These are phyloP conservation scores for Galerina sulciceps DNA, from an alignment of 768 basidiomycete species.

Conservation along the genomic window DNA sequence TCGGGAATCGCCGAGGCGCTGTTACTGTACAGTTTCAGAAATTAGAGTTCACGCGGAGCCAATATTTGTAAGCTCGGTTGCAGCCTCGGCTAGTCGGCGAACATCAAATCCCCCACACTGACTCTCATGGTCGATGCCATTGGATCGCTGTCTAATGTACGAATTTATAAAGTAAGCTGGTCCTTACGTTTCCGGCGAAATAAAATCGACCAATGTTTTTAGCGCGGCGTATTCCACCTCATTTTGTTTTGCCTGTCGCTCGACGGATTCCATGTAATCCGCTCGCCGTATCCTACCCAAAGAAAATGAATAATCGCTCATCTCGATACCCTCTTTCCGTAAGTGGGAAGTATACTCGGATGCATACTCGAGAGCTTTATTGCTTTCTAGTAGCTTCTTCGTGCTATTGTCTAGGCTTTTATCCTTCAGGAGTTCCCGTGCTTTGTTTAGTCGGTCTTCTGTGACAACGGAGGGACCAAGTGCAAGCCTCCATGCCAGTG, in stretches of 20 bases:
- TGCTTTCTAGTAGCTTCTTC: conserved; percentile 11
- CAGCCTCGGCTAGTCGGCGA: too few species aligned
- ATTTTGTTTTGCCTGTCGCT: conserved; percentile 17
- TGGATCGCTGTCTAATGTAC: too few species aligned
- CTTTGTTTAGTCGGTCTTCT: conserved; percentile 24
- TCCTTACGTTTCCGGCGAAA: conserved; percentile 9
- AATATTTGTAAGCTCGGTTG: background rate
- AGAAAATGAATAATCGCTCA: conserved; percentile 8
- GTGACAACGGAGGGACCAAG: conserved; percentile 27
- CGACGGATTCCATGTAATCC: conserved; percentile 24
- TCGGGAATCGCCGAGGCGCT: conserved; percentile 39
- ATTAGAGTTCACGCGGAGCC: conserved; percentile 31
- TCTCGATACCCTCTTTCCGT: conserved; percentile 8
- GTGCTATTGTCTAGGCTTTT: conserved; percentile 6
- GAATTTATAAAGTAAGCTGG: background rate
- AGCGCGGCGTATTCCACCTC: conserved; percentile 17
- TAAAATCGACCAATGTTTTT: conserved; percentile 23
- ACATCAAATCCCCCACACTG: too few species aligned
- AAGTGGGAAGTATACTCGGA: conserved; percentile 22
- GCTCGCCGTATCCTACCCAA: conserved; percentile 15
- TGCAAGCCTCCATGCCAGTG: conserved; percentile 21
- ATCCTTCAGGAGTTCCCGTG: conserved; percentile 18
- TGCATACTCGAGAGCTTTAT: conserved; percentile 16
- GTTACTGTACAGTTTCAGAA: conserved; percentile 40
- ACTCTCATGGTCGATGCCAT: too few species aligned